Evolutionary conservation across 2,329 filamentous ascomycete species (phyloP).

Genomic region (Fusarium clavum): DNA sequence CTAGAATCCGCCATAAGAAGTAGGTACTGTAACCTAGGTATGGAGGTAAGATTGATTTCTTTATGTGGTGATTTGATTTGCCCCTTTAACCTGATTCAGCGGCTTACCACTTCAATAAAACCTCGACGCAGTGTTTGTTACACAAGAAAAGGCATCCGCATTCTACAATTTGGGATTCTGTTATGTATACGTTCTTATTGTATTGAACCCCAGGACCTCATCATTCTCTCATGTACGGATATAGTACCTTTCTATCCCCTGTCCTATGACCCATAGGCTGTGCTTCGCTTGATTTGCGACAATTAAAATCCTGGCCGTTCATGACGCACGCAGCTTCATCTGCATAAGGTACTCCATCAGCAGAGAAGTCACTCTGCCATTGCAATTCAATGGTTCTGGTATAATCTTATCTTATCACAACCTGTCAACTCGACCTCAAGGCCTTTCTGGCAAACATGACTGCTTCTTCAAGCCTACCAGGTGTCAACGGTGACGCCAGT

Average conservation of each 20-base stretch:
- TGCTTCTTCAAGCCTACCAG: conserved; percentile 26
- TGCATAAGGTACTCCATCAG: conserved; percentile 4
- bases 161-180: not conserved
- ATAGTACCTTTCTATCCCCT: conserved; percentile 11
- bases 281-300: conserved; percentile 20
- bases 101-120: conserved; percentile 8
- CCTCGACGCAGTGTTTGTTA: conserved; percentile 5
- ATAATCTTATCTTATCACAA: not conserved
- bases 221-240: not conserved
- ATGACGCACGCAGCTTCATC: conserved; percentile 33
- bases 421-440: conserved; percentile 1
- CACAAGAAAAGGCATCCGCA: not conserved
- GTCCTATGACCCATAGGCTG: conserved; percentile 17
- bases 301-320: conserved; percentile 34
- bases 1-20: conserved; percentile 9
- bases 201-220: not conserved
- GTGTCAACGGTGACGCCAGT: conserved; percentile 21
- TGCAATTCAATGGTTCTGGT: not conserved
- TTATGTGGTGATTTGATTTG: conserved; percentile 18
- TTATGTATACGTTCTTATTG: not conserved
- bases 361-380: conserved; percentile 12
- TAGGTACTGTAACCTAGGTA: not conserved
- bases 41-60: not conserved
- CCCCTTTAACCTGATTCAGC: conserved; percentile 21
- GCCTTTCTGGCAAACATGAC: conserved; percentile 22